Conservation (phyloP, 176 grass and related monocot species). For the Carex pumila region DNA sequence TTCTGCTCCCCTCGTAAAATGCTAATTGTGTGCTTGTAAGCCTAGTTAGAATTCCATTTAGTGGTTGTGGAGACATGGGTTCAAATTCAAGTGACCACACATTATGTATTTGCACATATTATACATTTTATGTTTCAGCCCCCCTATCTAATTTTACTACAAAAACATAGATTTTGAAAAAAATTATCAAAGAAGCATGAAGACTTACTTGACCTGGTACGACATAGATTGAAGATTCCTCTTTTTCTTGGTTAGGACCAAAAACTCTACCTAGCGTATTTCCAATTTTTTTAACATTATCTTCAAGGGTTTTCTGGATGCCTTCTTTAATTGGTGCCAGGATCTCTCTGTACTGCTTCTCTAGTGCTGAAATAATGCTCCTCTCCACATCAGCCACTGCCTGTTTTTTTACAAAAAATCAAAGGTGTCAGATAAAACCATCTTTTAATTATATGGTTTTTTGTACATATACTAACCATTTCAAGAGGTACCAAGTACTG, state of each 20-base stretch:
- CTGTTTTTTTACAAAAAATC: constrained; percentile 26
- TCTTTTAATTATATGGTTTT: not conserved
- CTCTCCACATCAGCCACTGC: constrained; percentile 82
- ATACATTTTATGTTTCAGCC: no score
- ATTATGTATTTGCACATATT: no score
- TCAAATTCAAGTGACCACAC: no score
- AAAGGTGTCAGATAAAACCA: not conserved
- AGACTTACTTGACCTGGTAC: constrained; percentile 64
- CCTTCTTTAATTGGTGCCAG: constrained; percentile 71
- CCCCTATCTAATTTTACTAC: not conserved
- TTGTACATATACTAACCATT: constrained; percentile 33
- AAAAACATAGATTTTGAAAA: not conserved
- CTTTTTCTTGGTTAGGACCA: constrained; percentile 27
- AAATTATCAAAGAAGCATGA: not conserved
- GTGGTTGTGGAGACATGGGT: no score
- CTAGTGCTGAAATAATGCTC: constrained; percentile 64
- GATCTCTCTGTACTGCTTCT: constrained; percentile 70
- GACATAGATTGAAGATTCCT: constrained; percentile 27
- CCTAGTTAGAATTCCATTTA: no score
- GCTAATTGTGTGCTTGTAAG: no score
- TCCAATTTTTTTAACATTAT: constrained; percentile 82
- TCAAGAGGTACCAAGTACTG: constrained; percentile 81
- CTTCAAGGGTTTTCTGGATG: constrained; percentile 83
- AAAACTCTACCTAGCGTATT: constrained; percentile 52
- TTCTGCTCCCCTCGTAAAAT: no score